Evolutionary conservation across 2,329 filamentous ascomycete genomes (phyloP).

Genomic region (Bipolaris zeicola): DNA sequence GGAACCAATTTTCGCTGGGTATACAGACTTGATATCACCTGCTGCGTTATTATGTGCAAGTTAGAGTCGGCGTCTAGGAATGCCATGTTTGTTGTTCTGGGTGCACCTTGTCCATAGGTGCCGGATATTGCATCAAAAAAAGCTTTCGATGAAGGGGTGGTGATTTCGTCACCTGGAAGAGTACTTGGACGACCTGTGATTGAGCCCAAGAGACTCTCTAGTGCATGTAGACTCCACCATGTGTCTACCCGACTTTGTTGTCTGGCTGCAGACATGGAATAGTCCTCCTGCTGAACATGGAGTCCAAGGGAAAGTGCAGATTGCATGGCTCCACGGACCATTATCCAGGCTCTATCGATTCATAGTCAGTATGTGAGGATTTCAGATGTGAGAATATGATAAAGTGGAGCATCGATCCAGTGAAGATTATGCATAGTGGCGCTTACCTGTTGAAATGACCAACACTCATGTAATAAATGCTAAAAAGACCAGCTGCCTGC

Average conservation of each 20-base stretch:
- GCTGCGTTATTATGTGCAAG: constrained; percentile 12
- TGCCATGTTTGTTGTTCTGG: neutral
- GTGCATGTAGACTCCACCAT: constrained; percentile 46
- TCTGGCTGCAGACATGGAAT: constrained; percentile 15
- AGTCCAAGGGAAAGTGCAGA: constrained; percentile 41
- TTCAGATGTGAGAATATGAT: neutral
- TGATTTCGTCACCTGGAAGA: constrained; percentile 35
- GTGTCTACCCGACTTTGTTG: constrained; percentile 40
- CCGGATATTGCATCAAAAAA: neutral
- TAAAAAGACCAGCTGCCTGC: constrained; percentile 35
- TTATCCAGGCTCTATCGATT: constrained; percentile 38
- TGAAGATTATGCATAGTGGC: neutral
- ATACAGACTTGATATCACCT: constrained; percentile 32
- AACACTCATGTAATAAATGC: constrained; percentile 44
- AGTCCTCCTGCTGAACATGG: constrained; percentile 38
- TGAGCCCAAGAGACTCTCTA: constrained; percentile 42
- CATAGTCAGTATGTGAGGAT: neutral
- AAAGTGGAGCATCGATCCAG: neutral
- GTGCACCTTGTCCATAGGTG: neutral
- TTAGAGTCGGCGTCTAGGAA: constrained; percentile 13
- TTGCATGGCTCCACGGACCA: constrained; percentile 39
- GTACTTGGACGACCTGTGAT: constrained; percentile 46
- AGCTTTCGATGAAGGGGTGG: constrained; percentile 27
- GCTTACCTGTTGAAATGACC: constrained; percentile 40
- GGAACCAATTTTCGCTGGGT: constrained; percentile 29